Conservation (phyloP, 2,329 filamentous ascomycete genomes). For the Neopestalotiopsis clavispora region DNA sequence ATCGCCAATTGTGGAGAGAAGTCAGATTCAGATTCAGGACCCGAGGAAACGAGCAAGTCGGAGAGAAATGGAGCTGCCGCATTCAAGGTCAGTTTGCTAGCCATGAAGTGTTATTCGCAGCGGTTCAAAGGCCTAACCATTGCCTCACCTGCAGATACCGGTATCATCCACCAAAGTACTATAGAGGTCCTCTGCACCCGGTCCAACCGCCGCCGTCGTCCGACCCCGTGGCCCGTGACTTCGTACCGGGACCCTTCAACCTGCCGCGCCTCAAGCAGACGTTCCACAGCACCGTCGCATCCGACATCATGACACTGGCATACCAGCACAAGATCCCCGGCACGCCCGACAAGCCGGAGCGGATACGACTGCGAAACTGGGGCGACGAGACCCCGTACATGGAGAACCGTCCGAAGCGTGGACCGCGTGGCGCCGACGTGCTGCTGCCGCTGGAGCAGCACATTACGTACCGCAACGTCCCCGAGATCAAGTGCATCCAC, state of each 20-base stretch:
- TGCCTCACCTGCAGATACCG: conserved; percentile 74
- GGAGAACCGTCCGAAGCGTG: conserved; percentile 85
- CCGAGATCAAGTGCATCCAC: conserved; percentile 79
- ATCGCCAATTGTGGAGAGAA: conserved; percentile 42
- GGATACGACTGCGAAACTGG: conserved; percentile 81
- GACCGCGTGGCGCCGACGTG: conserved; percentile 78
- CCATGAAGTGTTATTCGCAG: not conserved
- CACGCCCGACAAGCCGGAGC: conserved; percentile 55
- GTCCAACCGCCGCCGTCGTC: conserved; percentile 87
- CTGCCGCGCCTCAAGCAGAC: conserved; percentile 88
- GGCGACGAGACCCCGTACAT: conserved; percentile 92
- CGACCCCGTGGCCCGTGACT: conserved; percentile 86
- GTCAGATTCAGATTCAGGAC: conserved; percentile 48
- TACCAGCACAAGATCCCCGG: conserved; percentile 88
- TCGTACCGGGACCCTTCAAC: conserved; percentile 89
- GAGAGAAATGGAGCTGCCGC: conserved; percentile 31
- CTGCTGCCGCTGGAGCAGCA: conserved; percentile 74
- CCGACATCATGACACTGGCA: conserved; percentile 86
- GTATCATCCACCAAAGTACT: conserved; percentile 91
- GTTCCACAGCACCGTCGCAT: conserved; percentile 82
- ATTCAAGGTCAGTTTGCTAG: conserved; percentile 27
- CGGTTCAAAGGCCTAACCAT: not conserved
- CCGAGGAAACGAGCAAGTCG: conserved; percentile 47
- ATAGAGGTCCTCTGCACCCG: conserved; percentile 91
- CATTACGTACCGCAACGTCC: conserved; percentile 83